A percentile compares a stretch with the other conserved stretches of the same genome.
phyloP scores from a whole-genome alignment of 1,284 basidiomycete genomes.

The Sanghuangporus weigelae region DNA sequence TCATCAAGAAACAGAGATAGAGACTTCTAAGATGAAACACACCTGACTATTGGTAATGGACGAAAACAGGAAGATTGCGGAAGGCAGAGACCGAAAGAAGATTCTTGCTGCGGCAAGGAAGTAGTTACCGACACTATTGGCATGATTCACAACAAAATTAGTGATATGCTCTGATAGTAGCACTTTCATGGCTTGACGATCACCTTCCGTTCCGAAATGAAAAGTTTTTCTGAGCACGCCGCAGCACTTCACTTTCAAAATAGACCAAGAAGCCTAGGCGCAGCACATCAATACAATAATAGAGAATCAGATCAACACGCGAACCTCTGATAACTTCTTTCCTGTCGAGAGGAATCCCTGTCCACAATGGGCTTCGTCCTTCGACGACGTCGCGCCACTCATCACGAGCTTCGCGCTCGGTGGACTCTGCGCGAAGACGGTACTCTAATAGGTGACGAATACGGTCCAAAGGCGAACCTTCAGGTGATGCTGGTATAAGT shows the following conservation, averaged over 20 bases:
- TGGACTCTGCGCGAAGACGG: slow-evolving; percentile 64
- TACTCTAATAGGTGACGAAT: slow-evolving; percentile 77
- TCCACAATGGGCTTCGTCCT: slow-evolving; percentile 81
- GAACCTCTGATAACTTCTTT: slow-evolving; percentile 86
- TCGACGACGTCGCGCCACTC: slow-evolving; percentile 93
- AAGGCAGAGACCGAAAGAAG: slow-evolving; percentile 87
- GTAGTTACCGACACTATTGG: slow-evolving; percentile 77
- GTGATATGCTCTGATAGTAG: not conserved
- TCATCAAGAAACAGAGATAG: not conserved
- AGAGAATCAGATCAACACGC: slow-evolving; percentile 1
- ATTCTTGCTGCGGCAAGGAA: slow-evolving; percentile 82
- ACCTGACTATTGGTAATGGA: slow-evolving; percentile 80
- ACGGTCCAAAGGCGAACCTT: slow-evolving; percentile 56
- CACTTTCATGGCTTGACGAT: slow-evolving; percentile 15
- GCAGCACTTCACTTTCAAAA: slow-evolving; percentile 84
- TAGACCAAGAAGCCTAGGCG: slow-evolving; percentile 78
- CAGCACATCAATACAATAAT: not conserved
- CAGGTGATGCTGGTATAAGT: slow-evolving; percentile 63
- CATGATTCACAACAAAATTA: not conserved
- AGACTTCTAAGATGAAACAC: not conserved
- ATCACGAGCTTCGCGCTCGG: slow-evolving; percentile 77
- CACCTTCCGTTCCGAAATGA: slow-evolving; percentile 84
- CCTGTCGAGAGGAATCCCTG: slow-evolving; percentile 85
- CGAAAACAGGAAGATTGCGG: slow-evolving; percentile 93
- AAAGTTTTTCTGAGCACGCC: slow-evolving; percentile 88